phyloP scores from a whole-genome alignment of 495 filamentous ascomycete genomes.

The Staphylotrichum longicolle region DNA sequence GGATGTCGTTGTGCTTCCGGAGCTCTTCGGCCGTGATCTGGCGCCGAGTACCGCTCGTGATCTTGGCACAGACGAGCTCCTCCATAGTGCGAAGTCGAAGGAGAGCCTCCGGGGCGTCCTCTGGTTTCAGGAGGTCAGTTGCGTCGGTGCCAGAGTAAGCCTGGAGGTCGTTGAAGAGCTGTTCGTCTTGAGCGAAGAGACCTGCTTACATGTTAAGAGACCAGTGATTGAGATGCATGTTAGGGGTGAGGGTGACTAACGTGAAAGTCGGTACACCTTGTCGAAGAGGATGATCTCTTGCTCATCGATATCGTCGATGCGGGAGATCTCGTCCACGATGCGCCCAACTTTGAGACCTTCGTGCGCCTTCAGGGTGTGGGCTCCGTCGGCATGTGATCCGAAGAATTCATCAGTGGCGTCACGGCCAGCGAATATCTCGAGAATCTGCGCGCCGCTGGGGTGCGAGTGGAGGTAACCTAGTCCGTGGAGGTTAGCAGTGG shows the following conservation, averaged over 20 bases:
- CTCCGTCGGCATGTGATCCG: not conserved
- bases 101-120: not conserved
- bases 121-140: not conserved
- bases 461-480: slow-evolving; percentile 12
- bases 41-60: not conserved
- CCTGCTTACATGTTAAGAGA: not conserved
- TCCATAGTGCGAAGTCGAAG: not conserved
- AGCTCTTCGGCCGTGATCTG: not conserved
- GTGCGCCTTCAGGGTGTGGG: not conserved
- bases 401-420: slow-evolving; percentile 5
- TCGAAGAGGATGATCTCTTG: slow-evolving; percentile 6
- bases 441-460: slow-evolving; percentile 9
- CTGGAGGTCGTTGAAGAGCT: not conserved
- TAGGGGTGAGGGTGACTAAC: not conserved
- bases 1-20: not conserved
- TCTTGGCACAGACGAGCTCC: slow-evolving; percentile 8
- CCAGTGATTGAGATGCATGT: not conserved
- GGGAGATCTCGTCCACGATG: slow-evolving; percentile 1
- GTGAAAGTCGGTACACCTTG: not conserved
- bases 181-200: not conserved
- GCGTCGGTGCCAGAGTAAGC: slow-evolving; percentile 1
- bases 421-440: slow-evolving; percentile 6
- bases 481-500: not conserved
- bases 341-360: not conserved
- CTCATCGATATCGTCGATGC: not conserved